Percentiles rank a stretch among this genome's conserved stretches.
Evolutionary conservation across 768 basidiomycete genomes (phyloP).

Genomic region (Tulasnella calospora): DNA sequence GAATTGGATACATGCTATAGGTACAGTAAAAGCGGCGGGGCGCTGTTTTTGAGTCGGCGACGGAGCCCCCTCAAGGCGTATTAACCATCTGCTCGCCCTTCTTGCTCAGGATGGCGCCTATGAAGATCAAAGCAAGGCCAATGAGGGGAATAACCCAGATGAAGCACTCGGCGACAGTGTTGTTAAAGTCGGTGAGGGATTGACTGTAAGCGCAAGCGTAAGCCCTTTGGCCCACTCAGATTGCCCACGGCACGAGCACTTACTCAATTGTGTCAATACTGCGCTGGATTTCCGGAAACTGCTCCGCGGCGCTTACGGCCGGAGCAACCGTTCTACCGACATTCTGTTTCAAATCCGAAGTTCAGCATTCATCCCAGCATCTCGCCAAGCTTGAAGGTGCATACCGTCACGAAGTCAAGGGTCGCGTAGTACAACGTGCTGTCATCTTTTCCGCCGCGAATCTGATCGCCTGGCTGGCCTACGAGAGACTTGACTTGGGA

Average conservation of each 20-base stretch:
- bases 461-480: not conserved
- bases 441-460: not conserved
- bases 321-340: not conserved
- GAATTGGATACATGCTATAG: too few species aligned
- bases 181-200: not conserved
- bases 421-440: not conserved
- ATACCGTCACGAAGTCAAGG: not conserved
- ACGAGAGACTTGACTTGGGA: not conserved
- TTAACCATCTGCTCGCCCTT: not conserved
- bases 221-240: not conserved
- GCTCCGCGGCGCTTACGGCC: not conserved
- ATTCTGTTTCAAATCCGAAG: not conserved
- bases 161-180: not conserved
- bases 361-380: not conserved
- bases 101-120: not conserved
- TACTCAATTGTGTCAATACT: not conserved
- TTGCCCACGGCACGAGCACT: not conserved
- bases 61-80: not conserved
- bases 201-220: not conserved
- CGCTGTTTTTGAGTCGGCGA: not conserved
- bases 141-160: not conserved
- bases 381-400: not conserved
- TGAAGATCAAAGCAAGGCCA: not conserved
- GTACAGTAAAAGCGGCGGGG: not conserved
- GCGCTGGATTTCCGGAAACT: not conserved